phyloP scores from a whole-genome alignment of 1,284 basidiomycete species.

The Pascua guehoae region DNA sequence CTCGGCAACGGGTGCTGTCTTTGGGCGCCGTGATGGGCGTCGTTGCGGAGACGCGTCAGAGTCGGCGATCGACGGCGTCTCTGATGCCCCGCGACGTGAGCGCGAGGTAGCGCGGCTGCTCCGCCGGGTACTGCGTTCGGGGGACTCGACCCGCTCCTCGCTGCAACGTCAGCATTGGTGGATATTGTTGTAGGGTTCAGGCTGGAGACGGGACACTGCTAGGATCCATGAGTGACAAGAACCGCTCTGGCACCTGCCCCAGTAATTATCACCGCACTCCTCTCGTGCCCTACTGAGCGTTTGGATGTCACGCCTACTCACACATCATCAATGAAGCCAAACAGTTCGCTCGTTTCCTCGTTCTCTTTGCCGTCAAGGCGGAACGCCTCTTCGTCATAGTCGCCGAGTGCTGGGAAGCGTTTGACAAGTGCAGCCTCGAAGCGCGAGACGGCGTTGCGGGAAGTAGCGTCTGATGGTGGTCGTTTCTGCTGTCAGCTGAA shows the following conservation, averaged over 20 bases:
- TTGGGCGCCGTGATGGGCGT: slow-evolving; percentile 7
- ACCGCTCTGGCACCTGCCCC: not conserved
- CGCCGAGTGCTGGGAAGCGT: slow-evolving; percentile 60
- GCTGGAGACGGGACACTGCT: too few relatives aligned
- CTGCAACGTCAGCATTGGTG: not conserved
- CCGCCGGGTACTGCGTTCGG: slow-evolving; percentile 2
- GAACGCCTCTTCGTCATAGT: slow-evolving; percentile 63
- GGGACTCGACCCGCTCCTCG: slow-evolving; percentile 9
- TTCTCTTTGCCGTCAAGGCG: slow-evolving; percentile 26
- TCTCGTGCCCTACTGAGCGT: not conserved
- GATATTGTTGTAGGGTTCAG: too few relatives aligned
- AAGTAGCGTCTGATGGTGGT: slow-evolving; percentile 64
- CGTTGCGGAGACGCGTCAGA: slow-evolving; percentile 6
- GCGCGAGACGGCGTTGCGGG: slow-evolving; percentile 65
- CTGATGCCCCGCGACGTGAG: slow-evolving; percentile 1
- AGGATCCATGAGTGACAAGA: too few relatives aligned
- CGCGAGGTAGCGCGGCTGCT: slow-evolving; percentile 11
- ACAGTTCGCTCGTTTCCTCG: slow-evolving; percentile 30
- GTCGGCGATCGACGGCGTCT: slow-evolving; percentile 6
- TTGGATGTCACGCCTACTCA: slow-evolving; percentile 23
- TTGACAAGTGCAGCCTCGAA: slow-evolving; percentile 63
- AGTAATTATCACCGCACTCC: not conserved
- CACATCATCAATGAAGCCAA: slow-evolving; percentile 46
- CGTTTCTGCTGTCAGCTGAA: slow-evolving; percentile 56
- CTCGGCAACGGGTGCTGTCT: slow-evolving; percentile 9